Evolutionary conservation across 345 rosid species (phyloP).

Genomic region (Citrus mangshanensis): DNA sequence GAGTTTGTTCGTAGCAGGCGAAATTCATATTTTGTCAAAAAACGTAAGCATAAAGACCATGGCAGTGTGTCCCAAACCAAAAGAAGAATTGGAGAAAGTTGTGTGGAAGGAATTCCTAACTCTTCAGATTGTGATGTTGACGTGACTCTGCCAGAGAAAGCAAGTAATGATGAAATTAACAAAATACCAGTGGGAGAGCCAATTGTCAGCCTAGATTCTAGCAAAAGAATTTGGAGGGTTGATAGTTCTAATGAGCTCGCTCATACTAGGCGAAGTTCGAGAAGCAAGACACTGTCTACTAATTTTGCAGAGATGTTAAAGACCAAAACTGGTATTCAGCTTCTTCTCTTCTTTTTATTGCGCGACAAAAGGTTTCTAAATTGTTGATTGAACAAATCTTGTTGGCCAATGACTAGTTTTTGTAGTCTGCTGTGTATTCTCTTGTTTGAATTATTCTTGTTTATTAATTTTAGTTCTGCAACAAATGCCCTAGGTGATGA

Average conservation of each 20-base stretch:
- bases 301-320: conserved; percentile 16
- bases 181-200: conserved; percentile 1
- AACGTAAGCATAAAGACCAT: conserved; percentile 33
- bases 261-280: neutral
- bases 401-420: neutral
- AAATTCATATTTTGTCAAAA: conserved; percentile 48
- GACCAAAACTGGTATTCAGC: conserved; percentile 27
- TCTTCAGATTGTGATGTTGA: conserved; percentile 19
- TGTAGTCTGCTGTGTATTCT: neutral
- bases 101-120: conserved; percentile 19
- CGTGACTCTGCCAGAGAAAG: conserved; percentile 22
- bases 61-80: conserved; percentile 23
- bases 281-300: conserved; percentile 11
- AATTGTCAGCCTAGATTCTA: neutral
- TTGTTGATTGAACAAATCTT: neutral
- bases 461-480: conserved; percentile 6
- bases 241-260: neutral
- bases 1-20: neutral
- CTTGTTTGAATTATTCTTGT: neutral
- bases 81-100: conserved; percentile 23
- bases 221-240: conserved; percentile 15
- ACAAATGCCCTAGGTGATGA: conserved; percentile 6
- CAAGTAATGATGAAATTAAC: neutral
- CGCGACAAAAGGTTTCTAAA: neutral
- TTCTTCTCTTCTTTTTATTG: neutral